phyloP scores from a whole-genome alignment of 2,329 filamentous ascomycete genomes.

The Leptographium flavum region DNA sequence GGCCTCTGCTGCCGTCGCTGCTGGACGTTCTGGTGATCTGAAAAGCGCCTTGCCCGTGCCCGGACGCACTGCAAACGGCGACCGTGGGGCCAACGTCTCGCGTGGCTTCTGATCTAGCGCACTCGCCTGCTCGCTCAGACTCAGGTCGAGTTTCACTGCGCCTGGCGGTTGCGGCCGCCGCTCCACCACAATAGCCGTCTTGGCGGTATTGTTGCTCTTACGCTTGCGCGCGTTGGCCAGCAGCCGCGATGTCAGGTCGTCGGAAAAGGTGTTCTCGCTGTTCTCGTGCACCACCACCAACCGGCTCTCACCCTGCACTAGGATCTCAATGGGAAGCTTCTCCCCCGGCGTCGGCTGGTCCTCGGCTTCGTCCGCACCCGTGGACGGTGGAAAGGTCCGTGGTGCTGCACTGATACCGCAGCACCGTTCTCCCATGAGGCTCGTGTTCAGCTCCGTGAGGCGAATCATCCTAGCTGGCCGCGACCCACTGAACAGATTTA shows the following conservation, averaged over 20 bases:
- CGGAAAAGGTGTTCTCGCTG: slow-evolving; percentile 19
- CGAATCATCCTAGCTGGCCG: slow-evolving; percentile 42
- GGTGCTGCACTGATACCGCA: slow-evolving; percentile 33
- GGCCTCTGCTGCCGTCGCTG: neutral
- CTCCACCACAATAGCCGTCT: slow-evolving; percentile 40
- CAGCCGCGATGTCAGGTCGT: slow-evolving; percentile 15
- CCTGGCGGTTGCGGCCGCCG: slow-evolving; percentile 26
- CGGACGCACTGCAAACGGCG: neutral
- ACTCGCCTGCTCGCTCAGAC: slow-evolving; percentile 21
- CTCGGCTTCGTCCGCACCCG: slow-evolving; percentile 10
- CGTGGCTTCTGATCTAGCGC: slow-evolving; percentile 17
- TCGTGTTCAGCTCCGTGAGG: slow-evolving; percentile 35
- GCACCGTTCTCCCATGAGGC: slow-evolving; percentile 42
- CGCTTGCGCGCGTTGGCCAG: slow-evolving; percentile 24
- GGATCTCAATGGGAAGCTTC: slow-evolving; percentile 33
- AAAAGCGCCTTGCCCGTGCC: slow-evolving; percentile 6
- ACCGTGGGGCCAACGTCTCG: slow-evolving; percentile 8
- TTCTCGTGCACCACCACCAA: slow-evolving; percentile 39
- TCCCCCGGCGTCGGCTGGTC: neutral
- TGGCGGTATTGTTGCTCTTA: slow-evolving; percentile 20
- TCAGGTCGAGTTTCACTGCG: slow-evolving; percentile 36
- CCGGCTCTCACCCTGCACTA: slow-evolving; percentile 41
- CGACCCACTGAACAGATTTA: slow-evolving; percentile 40
- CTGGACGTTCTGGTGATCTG: neutral
- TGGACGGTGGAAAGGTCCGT: slow-evolving; percentile 15